Evolutionary conservation across 805 yeast species (phyloP), one percentile per base, ranked within the genome.

Genomic region (Barnettozyma populi): DNA sequence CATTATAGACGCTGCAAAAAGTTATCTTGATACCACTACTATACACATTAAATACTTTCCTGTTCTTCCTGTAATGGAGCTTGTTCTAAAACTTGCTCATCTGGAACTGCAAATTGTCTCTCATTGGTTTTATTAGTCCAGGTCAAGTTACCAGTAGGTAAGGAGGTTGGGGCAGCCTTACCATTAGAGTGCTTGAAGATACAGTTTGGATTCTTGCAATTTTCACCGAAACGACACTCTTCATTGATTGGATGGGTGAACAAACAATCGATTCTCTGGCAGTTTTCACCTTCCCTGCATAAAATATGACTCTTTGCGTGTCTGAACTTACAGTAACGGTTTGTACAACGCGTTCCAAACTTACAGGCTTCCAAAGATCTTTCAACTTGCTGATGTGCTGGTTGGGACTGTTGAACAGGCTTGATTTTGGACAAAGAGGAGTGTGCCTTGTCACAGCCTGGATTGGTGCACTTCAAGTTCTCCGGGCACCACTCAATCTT

Each of bases 221-320:
- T 78, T 49, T 73, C 72, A 13, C 89, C 95, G 66, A 82, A 90
- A 57, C 84, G 86, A 70, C 97, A 90, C 45, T 76, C 82, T 60
- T 84, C 90, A 53, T 74, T 74, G 36, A 87, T 70, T 37, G 96
- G 96, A 65, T 90, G 97, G 19, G 85, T 75, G 65, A 88, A 90
- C 43, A 76, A 72, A 69, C 97, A 90, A 64, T 90, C 94, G 43
- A 79, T 71, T 65, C 96, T 79, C 18, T 79, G 75, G 70, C 97
- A 90, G 43, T 73, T 74, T 24, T 78, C 77, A 23, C 97, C 96
- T 27, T 82, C 87, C 61, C 96, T 86, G 64, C 97, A 90, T 51
- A 86, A 67, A 25, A 82, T 78, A 7, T 78, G 73, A 8, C 86
- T 73, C 16, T 80, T 75, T 2, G 97, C 95, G 67, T 90, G 97